These are phyloP conservation scores for Cryphonectria parasitica DNA, from an alignment of 2,329 filamentous ascomycete species.

Conservation along the genomic window DNA sequence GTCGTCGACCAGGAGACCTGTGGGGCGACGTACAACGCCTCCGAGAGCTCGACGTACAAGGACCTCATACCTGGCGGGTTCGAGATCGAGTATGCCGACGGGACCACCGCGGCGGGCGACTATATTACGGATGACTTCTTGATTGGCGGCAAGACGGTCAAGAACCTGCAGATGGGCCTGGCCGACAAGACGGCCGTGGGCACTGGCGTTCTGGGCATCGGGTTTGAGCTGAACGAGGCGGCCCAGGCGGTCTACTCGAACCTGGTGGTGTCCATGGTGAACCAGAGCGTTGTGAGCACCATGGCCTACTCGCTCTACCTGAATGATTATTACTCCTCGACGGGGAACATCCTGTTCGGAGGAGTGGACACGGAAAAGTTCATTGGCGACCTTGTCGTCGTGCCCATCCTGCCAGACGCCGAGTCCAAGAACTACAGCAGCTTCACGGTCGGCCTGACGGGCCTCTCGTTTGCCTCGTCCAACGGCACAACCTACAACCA, in stretches of 20 bases:
- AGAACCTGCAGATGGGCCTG: constrained; percentile 59
- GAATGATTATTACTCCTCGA: constrained; percentile 56
- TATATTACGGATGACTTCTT: constrained; percentile 61
- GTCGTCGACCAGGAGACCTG: constrained; percentile 40
- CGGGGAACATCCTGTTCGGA: constrained; percentile 69
- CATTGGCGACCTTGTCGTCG: constrained; percentile 56
- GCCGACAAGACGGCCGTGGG: constrained; percentile 52
- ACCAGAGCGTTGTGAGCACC: constrained; percentile 63
- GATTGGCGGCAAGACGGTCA: constrained; percentile 54
- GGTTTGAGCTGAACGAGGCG: constrained; percentile 56
- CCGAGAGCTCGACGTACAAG: constrained; percentile 53
- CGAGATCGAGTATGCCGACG: constrained; percentile 64
- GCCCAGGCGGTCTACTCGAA: constrained; percentile 53
- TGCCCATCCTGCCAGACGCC: constrained; percentile 58
- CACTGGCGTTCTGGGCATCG: constrained; percentile 63
- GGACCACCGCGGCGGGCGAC: constrained; percentile 56
- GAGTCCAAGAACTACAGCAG: constrained; percentile 44
- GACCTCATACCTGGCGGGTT: constrained; percentile 51
- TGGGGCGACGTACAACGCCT: constrained; percentile 48
- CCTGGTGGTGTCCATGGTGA: constrained; percentile 66
- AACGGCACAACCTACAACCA: constrained; percentile 40
- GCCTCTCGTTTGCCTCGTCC: constrained; percentile 45
- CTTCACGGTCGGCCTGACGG: constrained; percentile 45
- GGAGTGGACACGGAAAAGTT: constrained; percentile 72
- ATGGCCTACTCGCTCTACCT: constrained; percentile 73